Percentiles rank a stretch among this genome's conserved stretches.
phyloP scores from a whole-genome alignment of 1,139 yeast species.

The Debaryomyces sp. region DNA sequence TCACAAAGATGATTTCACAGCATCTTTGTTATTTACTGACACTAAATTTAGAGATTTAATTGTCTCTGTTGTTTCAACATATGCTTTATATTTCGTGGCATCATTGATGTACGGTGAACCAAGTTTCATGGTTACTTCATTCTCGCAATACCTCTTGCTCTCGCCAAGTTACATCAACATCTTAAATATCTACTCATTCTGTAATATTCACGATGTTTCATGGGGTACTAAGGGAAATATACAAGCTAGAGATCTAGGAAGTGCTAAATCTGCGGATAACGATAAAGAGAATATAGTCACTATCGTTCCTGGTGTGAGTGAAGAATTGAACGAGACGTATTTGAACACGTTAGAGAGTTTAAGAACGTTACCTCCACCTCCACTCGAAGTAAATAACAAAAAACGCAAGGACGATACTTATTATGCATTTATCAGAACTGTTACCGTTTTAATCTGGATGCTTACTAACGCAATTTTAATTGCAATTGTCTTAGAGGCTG shows the following conservation, averaged over 20 bases:
- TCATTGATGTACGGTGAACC: conserved; percentile 78
- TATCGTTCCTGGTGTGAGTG: conserved; percentile 64
- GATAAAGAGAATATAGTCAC: conserved; percentile 67
- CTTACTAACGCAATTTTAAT: conserved; percentile 46
- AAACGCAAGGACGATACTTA: conserved; percentile 42
- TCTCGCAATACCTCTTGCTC: conserved; percentile 67
- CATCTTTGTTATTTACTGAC: conserved; percentile 57
- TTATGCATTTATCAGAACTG: conserved; percentile 48
- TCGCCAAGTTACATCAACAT: conserved; percentile 81
- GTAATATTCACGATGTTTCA: conserved; percentile 83
- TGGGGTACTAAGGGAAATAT: conserved; percentile 88
- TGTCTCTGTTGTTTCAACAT: conserved; percentile 85
- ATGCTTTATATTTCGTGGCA: conserved; percentile 75
- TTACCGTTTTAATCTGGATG: conserved; percentile 52
- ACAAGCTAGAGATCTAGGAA: conserved; percentile 66
- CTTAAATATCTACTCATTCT: conserved; percentile 79
- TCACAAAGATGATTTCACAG: conserved; percentile 46
- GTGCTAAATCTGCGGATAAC: conserved; percentile 57
- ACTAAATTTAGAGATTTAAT: conserved; percentile 79
- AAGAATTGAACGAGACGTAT: conserved; percentile 67
- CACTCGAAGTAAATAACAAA: conserved; percentile 20
- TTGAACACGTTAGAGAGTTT: conserved; percentile 51
- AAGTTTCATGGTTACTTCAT: conserved; percentile 76
- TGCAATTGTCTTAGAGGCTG: conserved; percentile 45
- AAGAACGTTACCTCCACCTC: conserved; percentile 31